These are phyloP conservation scores for Bidens hawaiensis DNA, from an alignment of 140 eudicot species.

Conservation along the genomic window DNA sequence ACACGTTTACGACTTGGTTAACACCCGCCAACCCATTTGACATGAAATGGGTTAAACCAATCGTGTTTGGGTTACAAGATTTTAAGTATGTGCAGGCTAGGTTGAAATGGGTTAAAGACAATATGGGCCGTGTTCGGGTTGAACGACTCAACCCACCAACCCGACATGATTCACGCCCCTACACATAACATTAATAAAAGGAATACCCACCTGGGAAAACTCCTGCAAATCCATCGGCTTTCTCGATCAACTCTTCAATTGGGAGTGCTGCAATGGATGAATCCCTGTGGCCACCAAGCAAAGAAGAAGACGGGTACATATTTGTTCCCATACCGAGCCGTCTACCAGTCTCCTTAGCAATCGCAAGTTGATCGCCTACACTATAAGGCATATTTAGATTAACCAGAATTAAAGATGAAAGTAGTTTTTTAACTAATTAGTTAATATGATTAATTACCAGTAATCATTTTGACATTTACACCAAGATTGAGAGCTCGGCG, in stretches of 20 bases:
- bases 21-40: too few relatives aligned
- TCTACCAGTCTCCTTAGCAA: slow-evolving; percentile 73
- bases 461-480: slow-evolving; percentile 70
- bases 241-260: slow-evolving; percentile 73
- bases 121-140: too few relatives aligned
- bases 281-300: slow-evolving; percentile 76
- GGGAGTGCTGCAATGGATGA: slow-evolving; percentile 57
- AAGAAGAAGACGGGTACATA: slow-evolving; percentile 75
- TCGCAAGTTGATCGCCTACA: slow-evolving; percentile 67
- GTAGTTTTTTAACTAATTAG: neutral
- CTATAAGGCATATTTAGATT: neutral
- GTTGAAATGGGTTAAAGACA: too few relatives aligned
- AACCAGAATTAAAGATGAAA: neutral
- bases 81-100: too few relatives aligned
- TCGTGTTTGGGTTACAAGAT: too few relatives aligned
- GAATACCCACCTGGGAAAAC: slow-evolving; percentile 34
- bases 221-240: slow-evolving; percentile 63
- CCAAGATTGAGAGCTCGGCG: slow-evolving; percentile 67
- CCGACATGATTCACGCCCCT: too few relatives aligned
- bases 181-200: neutral
- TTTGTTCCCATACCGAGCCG: slow-evolving; percentile 86
- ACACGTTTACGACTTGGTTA: too few relatives aligned
- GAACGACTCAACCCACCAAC: too few relatives aligned
- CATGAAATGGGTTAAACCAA: too few relatives aligned
- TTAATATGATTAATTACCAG: slow-evolving; percentile 33